These are phyloP conservation scores for Monilinia vaccinii-corymbosi DNA, from an alignment of 2,329 filamentous ascomycete genomes.

Conservation along the genomic window DNA sequence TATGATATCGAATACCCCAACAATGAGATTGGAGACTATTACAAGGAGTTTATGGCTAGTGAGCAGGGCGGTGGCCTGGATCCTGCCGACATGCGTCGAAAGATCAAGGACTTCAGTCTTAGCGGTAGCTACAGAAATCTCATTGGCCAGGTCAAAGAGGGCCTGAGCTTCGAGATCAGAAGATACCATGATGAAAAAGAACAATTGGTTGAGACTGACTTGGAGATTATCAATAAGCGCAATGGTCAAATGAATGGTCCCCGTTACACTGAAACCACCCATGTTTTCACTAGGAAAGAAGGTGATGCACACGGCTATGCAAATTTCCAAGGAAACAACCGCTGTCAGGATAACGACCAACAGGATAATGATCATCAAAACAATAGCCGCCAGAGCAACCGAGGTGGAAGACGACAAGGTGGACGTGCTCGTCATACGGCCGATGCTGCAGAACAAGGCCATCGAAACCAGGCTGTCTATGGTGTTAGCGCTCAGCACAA, in stretches of 20 bases:
- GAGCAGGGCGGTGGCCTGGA: slow-evolving; percentile 70
- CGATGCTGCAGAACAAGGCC: background rate
- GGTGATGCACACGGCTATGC: background rate
- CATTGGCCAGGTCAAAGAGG: slow-evolving; percentile 54
- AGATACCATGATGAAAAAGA: slow-evolving; percentile 62
- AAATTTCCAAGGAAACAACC: background rate
- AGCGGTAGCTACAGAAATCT: slow-evolving; percentile 85
- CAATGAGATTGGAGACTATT: slow-evolving; percentile 78
- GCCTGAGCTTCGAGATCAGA: slow-evolving; percentile 59
- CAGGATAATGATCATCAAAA: background rate
- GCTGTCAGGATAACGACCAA: background rate
- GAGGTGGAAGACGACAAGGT: background rate
- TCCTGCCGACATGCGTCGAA: slow-evolving; percentile 77
- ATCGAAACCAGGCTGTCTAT: background rate
- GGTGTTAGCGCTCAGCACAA: slow-evolving; percentile 13
- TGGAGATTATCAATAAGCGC: slow-evolving; percentile 42
- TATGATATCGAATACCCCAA: slow-evolving; percentile 80
- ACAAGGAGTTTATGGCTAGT: slow-evolving; percentile 75
- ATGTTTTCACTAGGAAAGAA: background rate
- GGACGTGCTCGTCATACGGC: background rate
- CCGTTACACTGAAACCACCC: background rate
- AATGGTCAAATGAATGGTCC: background rate
- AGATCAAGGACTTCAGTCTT: slow-evolving; percentile 79
- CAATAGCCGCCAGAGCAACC: background rate
- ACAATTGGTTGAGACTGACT: slow-evolving; percentile 83